Conservation (phyloP, 352 stramenopile genomes). For the Poterioochromonas sp. region DNA sequence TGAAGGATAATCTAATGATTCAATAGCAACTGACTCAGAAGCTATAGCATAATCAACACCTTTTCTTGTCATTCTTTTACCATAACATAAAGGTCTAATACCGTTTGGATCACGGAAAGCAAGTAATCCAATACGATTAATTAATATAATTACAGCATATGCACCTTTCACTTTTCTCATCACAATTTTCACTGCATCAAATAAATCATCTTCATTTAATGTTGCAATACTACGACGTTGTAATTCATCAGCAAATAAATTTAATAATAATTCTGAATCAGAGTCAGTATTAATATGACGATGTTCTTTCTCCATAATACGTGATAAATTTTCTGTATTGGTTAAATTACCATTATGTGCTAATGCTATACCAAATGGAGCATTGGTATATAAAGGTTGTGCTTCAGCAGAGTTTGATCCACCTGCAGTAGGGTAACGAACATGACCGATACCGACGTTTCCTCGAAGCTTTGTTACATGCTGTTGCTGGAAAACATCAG, state of each 20-base stretch:
- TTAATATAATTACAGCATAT: conserved; percentile 90
- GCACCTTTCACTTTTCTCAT: conserved; percentile 72
- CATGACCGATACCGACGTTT: conserved; percentile 92
- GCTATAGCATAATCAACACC: conserved; percentile 82
- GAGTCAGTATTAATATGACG: conserved; percentile 96
- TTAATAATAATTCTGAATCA: conserved; percentile 96
- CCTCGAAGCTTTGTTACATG: conserved; percentile 89
- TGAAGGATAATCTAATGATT: conserved; percentile 58
- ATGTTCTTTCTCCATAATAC: conserved; percentile 70
- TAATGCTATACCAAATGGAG: conserved; percentile 91
- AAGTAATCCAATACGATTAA: conserved; percentile 92
- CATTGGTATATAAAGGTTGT: conserved; percentile 99
- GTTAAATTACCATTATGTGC: conserved; percentile 99
- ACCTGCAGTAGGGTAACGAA: conserved; percentile 93
- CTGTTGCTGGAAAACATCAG: conserved; percentile 96
- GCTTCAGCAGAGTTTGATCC: conserved; percentile 55
- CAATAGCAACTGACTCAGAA: conserved; percentile 94
- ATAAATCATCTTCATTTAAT: conserved; percentile 57
- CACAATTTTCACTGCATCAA: conserved; percentile 74
- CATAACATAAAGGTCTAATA: conserved; percentile 91
- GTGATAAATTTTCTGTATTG: conserved; percentile 87
- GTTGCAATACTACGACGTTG: conserved; percentile 38
- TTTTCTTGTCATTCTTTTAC: conserved; percentile 51
- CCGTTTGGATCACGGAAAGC: conserved; percentile 93
- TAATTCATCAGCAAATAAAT: conserved; percentile 94